Percentiles rank a stretch among this genome's conserved stretches.
These are phyloP conservation scores for Phylloboletellus chloephorus DNA, from an alignment of 1,284 basidiomycete genomes.

Conservation along the genomic window DNA sequence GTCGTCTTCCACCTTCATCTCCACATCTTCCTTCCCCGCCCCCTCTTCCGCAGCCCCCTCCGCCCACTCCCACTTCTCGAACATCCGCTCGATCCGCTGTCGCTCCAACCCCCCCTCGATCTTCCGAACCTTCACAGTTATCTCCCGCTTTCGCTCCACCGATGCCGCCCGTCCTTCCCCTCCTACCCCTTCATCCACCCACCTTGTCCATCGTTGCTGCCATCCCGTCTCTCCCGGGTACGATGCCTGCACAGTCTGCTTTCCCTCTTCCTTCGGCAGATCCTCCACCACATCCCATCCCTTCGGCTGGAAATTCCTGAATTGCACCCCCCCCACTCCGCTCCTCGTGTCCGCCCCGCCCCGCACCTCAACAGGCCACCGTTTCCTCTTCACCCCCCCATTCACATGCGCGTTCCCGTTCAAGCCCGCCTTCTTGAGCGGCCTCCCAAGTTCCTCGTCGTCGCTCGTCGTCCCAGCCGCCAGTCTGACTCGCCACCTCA, in stretches of 20 bases:
- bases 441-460: conserved; percentile 45
- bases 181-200: conserved; percentile 28
- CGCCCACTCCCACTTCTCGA: conserved; percentile 64
- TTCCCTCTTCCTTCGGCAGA: conserved; percentile 39
- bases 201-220: conserved; percentile 36
- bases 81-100: conserved; percentile 59
- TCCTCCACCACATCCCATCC: conserved; percentile 54
- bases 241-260: conserved; percentile 31
- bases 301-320: conserved; percentile 64
- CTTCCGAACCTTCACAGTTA: conserved; percentile 55
- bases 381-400: conserved; percentile 52
- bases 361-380: conserved; percentile 31
- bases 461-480: conserved; percentile 66
- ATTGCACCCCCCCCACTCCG: conserved; percentile 32
- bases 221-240: conserved; percentile 35
- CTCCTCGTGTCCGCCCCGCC: conserved; percentile 26
- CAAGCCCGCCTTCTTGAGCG: conserved; percentile 29
- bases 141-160: conserved; percentile 45
- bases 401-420: conserved; percentile 26
- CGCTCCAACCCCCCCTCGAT: conserved; percentile 56
- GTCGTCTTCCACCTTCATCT: conserved; percentile 28
- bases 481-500: conserved; percentile 71
- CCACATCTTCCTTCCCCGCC: conserved; percentile 18
- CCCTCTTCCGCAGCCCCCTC: conserved; percentile 10
- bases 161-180: conserved; percentile 38